phyloP scores from a whole-genome alignment of 2,329 filamentous ascomycete species.

The Phyllosticta paracitricarpa region DNA sequence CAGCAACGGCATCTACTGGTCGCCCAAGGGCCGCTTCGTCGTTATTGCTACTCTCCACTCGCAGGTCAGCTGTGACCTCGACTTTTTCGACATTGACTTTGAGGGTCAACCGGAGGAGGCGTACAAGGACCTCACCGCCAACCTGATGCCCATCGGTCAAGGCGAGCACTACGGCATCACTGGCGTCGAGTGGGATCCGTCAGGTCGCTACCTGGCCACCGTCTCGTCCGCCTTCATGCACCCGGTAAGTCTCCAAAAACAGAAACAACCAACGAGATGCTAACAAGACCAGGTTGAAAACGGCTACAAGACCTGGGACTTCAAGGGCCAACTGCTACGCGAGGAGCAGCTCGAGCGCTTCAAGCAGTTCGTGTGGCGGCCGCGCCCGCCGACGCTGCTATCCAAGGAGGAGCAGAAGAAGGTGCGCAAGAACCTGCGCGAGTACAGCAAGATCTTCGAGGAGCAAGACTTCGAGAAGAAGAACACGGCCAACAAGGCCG shows the following conservation, averaged over 20 bases:
- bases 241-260: constrained; percentile 50
- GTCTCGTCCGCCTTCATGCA: constrained; percentile 96
- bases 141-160: constrained; percentile 88
- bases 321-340: constrained; percentile 77
- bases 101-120: constrained; percentile 70
- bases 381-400: constrained; percentile 81
- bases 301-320: constrained; percentile 96
- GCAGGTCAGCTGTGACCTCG: constrained; percentile 86
- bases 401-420: constrained; percentile 95
- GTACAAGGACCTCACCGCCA: constrained; percentile 91
- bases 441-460: constrained; percentile 91
- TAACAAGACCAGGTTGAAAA: constrained; percentile 74
- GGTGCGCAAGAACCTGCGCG: constrained; percentile 94
- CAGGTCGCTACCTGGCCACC: constrained; percentile 85
- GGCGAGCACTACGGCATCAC: constrained; percentile 96
- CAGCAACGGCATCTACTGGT: constrained; percentile 99
- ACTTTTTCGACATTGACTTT: constrained; percentile 97
- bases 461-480: constrained; percentile 90
- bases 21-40: constrained; percentile 87
- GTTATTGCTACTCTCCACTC: constrained; percentile 89
- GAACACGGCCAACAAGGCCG: constrained; percentile 85
- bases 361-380: constrained; percentile 95
- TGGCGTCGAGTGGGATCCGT: constrained; percentile 96
- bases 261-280: neutral
- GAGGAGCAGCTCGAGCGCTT: constrained; percentile 94